Evolutionary conservation across 805 yeast species (phyloP).

Genomic region (Ogataea nitratoaversa): DNA sequence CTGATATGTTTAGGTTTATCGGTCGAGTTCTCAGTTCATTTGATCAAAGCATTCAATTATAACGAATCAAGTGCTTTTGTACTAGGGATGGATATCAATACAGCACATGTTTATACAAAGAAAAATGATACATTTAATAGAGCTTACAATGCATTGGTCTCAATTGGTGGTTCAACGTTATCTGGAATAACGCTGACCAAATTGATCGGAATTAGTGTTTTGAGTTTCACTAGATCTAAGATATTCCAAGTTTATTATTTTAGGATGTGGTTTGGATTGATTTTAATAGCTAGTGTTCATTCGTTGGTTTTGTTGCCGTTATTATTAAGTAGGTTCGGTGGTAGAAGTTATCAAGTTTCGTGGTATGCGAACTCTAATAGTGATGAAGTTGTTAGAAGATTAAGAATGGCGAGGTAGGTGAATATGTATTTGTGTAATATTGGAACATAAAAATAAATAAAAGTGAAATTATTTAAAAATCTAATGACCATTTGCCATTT

Average conservation of each 20-base stretch:
- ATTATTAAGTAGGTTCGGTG: conserved; percentile 60
- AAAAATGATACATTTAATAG: conserved; percentile 23
- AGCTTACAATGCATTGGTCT: conserved; percentile 57
- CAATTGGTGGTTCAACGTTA: conserved; percentile 86
- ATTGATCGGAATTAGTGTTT: conserved; percentile 77
- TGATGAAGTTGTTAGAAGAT: conserved; percentile 22
- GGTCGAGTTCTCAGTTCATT: conserved; percentile 89
- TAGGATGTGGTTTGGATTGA: conserved; percentile 87
- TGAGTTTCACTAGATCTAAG: conserved; percentile 82
- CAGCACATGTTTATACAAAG: conserved; percentile 3
- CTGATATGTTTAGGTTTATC: conserved; percentile 91
- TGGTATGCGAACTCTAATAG: conserved; percentile 16
- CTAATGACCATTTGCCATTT: not conserved
- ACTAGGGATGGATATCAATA: conserved; percentile 1
- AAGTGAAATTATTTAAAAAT: too few species aligned
- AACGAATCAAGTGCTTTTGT: conserved; percentile 9
- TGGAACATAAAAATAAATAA: too few species aligned
- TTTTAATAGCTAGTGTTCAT: conserved; percentile 73
- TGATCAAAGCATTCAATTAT: conserved; percentile 69
- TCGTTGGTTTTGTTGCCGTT: conserved; percentile 78
- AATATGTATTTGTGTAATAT: too few species aligned
- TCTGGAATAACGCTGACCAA: conserved; percentile 90
- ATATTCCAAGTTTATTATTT: conserved; percentile 91
- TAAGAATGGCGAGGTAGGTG: conserved; percentile 9
- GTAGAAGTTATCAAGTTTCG: conserved; percentile 40